A percentile compares a stretch with the other conserved stretches of the same genome.
These are phyloP conservation scores for Carpinus fangiana DNA, from an alignment of 306 rosid genomes.

Conservation along the genomic window DNA sequence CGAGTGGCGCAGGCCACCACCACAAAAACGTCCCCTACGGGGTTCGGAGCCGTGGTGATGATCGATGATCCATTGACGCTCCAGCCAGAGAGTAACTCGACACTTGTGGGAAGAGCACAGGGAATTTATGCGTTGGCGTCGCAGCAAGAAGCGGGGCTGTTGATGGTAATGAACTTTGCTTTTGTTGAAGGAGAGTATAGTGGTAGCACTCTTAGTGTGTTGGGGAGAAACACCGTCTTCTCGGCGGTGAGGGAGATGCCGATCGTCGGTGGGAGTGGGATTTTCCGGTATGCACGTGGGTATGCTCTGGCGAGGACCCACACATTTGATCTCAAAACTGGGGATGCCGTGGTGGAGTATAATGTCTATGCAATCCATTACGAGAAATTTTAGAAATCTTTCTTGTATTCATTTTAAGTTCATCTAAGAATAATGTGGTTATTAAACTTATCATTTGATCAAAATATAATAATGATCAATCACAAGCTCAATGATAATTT, in stretches of 20 bases:
- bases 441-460: no score
- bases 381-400: no score
- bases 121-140: conserved; percentile 48
- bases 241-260: conserved; percentile 48
- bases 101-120: conserved; percentile 53
- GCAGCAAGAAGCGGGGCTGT: conserved; percentile 32
- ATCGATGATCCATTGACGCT: conserved; percentile 49
- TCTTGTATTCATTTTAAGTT: no score
- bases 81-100: conserved; percentile 37
- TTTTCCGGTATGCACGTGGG: conserved; percentile 54
- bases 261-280: conserved; percentile 50
- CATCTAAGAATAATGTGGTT: no score
- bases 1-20: conserved; percentile 37
- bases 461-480: no score
- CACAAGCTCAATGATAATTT: no score
- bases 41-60: conserved; percentile 38
- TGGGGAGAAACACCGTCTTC: conserved; percentile 39
- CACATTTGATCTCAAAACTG: conserved; percentile 5
- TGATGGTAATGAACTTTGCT: conserved; percentile 38
- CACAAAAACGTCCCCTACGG: conserved; percentile 36
- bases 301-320: conserved; percentile 46
- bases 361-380: conserved; percentile 46
- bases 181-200: conserved; percentile 43
- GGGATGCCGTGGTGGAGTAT: conserved; percentile 51
- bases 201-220: conserved; percentile 47